These are phyloP conservation scores for Hypoxylon sp. DNA, from an alignment of 2,329 filamentous ascomycete species.

Conservation along the genomic window DNA sequence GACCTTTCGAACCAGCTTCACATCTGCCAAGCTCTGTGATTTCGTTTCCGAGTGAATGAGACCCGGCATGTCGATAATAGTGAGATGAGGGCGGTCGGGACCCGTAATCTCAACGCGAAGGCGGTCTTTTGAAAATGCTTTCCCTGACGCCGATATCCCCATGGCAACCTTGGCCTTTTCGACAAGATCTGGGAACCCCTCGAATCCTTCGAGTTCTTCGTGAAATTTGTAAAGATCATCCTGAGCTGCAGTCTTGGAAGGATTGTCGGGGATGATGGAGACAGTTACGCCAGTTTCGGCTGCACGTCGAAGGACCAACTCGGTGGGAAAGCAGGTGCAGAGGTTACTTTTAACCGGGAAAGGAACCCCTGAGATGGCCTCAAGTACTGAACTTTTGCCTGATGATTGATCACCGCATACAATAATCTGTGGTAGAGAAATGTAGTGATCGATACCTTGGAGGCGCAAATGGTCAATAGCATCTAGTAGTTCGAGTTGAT, in stretches of 20 bases:
- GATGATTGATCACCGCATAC: conserved; percentile 74
- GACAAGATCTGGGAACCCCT: conserved; percentile 56
- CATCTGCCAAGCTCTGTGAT: conserved; percentile 61
- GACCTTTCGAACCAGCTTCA: conserved; percentile 62
- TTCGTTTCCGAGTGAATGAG: conserved; percentile 66
- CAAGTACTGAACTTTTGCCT: conserved; percentile 76
- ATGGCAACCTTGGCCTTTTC: conserved; percentile 63
- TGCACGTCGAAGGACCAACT: conserved; percentile 69
- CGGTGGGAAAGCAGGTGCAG: conserved; percentile 75
- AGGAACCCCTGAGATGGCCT: conserved; percentile 73
- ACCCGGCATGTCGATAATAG: conserved; percentile 72
- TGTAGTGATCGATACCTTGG: conserved; percentile 56
- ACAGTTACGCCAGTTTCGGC: conserved; percentile 55
- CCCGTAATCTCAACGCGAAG: conserved; percentile 65
- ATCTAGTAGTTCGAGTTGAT: conserved; percentile 58
- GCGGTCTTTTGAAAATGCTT: conserved; percentile 62
- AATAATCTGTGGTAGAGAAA: conserved; percentile 65
- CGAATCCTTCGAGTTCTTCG: conserved; percentile 50
- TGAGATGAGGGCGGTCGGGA: conserved; percentile 66
- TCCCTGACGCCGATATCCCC: conserved; percentile 59
- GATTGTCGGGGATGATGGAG: conserved; percentile 56
- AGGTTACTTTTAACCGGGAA: conserved; percentile 72
- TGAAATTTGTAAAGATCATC: conserved; percentile 45
- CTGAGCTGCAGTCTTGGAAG: conserved; percentile 50
- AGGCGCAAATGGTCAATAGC: conserved; percentile 58